phyloP scores from a whole-genome alignment of 2,329 filamentous ascomycete genomes.

The Ceratocystiopsis sp. region DNA sequence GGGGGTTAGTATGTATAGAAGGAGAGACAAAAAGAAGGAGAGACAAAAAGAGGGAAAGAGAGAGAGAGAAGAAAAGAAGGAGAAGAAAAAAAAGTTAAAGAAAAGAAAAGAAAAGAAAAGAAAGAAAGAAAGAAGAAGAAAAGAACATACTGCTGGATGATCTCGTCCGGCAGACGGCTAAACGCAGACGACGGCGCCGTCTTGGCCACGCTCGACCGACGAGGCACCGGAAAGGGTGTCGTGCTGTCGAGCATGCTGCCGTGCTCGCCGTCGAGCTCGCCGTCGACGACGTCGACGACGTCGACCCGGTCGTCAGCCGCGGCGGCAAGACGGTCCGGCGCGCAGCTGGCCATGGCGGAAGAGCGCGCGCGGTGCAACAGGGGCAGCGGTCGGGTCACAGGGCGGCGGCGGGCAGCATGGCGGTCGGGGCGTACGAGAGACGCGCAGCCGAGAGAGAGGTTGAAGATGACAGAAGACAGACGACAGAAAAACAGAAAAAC shows the following conservation, averaged over 20 bases:
- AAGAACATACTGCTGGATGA: constrained; percentile 46
- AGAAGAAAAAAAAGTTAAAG: too few relatives aligned
- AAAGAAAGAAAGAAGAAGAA: not conserved
- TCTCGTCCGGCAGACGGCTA: constrained; percentile 46
- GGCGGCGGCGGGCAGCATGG: too few relatives aligned
- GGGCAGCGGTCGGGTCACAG: too few relatives aligned
- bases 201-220: not conserved
- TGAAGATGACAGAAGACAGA: too few relatives aligned
- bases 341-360: too few relatives aligned
- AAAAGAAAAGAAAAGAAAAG: too few relatives aligned
- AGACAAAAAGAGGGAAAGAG: not conserved
- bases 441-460: too few relatives aligned
- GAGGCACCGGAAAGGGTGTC: not conserved
- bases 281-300: not conserved
- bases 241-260: not conserved
- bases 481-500: too few relatives aligned
- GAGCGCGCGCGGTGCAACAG: too few relatives aligned
- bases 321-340: too few relatives aligned
- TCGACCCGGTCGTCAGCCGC: not conserved
- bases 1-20: not conserved
- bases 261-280: not conserved
- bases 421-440: too few relatives aligned
- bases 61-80: not conserved
- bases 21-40: too few relatives aligned
- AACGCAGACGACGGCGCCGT: constrained; percentile 21